Evolutionary conservation across 2,329 filamentous ascomycete genomes (phyloP).

Genomic region (Tolypocladium tropicale): DNA sequence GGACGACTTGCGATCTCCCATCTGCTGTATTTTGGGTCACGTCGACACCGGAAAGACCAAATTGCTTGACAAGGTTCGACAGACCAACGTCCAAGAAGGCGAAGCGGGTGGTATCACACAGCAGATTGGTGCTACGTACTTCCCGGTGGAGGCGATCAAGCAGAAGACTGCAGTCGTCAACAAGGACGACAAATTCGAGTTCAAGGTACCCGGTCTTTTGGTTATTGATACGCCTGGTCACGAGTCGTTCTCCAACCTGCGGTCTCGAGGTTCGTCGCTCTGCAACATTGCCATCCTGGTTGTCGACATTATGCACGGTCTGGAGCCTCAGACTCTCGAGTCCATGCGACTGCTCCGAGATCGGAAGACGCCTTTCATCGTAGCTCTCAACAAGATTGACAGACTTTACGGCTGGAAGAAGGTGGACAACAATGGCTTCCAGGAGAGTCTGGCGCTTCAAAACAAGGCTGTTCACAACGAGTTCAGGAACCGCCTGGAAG

Average conservation of each 20-base stretch:
- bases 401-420: constrained; percentile 98
- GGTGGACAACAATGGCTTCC: constrained; percentile 97
- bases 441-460: constrained; percentile 81
- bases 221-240: constrained; percentile 98
- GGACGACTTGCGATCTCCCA: constrained; percentile 91
- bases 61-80: constrained; percentile 92
- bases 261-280: constrained; percentile 91
- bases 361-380: constrained; percentile 93
- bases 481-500: constrained; percentile 79
- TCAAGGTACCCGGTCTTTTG: constrained; percentile 93
- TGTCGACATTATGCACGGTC: constrained; percentile 99
- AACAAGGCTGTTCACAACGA: constrained; percentile 90
- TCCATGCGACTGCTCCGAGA: constrained; percentile 92
- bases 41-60: constrained; percentile 99
- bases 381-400: constrained; percentile 99
- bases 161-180: constrained; percentile 94
- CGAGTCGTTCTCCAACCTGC: constrained; percentile 98
- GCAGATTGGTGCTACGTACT: constrained; percentile 98
- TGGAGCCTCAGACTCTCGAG: constrained; percentile 93
- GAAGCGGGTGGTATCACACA: constrained; percentile 99
- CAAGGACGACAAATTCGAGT: constrained; percentile 78
- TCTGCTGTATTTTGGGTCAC: constrained; percentile 99
- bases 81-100: constrained; percentile 97
- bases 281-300: constrained; percentile 99
- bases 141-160: constrained; percentile 85